Base-by-base conservation (phyloP, 192 early-diverging fungal genomes). In the Coemansia sp. region DNA sequence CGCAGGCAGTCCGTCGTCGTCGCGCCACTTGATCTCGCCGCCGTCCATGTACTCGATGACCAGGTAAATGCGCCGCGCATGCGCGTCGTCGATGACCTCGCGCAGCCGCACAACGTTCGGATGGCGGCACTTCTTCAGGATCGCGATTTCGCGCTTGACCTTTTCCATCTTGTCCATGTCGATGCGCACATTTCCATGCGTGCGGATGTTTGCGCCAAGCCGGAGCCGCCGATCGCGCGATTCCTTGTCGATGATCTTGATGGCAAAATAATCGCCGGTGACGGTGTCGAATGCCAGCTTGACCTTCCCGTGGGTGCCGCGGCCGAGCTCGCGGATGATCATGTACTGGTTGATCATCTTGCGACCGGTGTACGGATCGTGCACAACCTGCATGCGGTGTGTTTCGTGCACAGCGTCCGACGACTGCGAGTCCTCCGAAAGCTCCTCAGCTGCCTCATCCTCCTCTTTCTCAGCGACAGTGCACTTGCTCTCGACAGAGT, bases 311-410 rank as follows among this genome's bases (percentile, higher is more conserved):
- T 99, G 95, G 8, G 92, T 91, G 39, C 97, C 97, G 32, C 96
- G 85, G 8, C 97, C 97, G 11, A 99, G 84, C 75, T 97, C 95
- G 56, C 85, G 84, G 8, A 98, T 75, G 9, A 99, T 88, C 85
- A 95, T 91, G 79, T 96, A 99, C 62, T 96, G 88, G 80, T 99
- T 99, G 72, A 99, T 93, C 87, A 93, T 91, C 68, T 99, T 99
- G 78, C 92, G 91, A 17, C 96, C 97, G 1, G 93, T 93, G 48
- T 74, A 79, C 51, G 90, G 88, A 70, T 97, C 94, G 75, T 92
- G 89, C 59, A 93, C 90, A 45, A 94, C 90, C 66, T 88, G 88
- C 74, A 98, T 91, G 45, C 84, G 89, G 59, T 87, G 83, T 2
- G 96, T 98, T 75, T 96, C 95, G 65, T 93, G 90, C 34, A 96